phyloP scores from a whole-genome alignment of 192 early-diverging fungal genomes.

The Mortierella claussenii region DNA sequence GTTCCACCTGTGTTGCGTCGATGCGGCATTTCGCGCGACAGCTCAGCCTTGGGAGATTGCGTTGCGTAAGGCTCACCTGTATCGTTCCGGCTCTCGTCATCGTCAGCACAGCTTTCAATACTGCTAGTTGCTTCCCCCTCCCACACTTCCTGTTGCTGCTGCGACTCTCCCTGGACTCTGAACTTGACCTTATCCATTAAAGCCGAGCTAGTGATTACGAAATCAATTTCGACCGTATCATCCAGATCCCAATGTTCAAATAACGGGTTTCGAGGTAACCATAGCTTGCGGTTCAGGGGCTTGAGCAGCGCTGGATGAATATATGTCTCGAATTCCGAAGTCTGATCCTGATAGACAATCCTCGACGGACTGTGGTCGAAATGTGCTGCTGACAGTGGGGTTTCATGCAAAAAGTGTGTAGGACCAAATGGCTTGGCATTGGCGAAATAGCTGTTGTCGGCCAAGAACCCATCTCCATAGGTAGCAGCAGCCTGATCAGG shows the following conservation, averaged over 20 bases:
- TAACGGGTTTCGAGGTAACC: constrained; percentile 54
- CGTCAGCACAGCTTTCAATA: too few relatives aligned
- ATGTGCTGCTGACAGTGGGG: constrained; percentile 4
- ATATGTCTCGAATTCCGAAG: constrained; percentile 56
- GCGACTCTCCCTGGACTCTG: constrained; percentile 10
- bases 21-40: not conserved
- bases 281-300: constrained; percentile 52
- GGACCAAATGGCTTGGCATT: constrained; percentile 1
- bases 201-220: constrained; percentile 37
- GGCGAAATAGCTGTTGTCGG: constrained; percentile 22
- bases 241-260: constrained; percentile 49
- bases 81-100: too few relatives aligned
- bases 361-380: constrained; percentile 29
- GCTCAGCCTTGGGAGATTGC: constrained; percentile 2
- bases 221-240: constrained; percentile 53
- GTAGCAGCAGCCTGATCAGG: too few relatives aligned
- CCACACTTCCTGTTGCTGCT: too few relatives aligned
- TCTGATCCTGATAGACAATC: constrained; percentile 42
- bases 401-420: constrained; percentile 1
- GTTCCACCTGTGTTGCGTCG: constrained; percentile 11
- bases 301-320: constrained; percentile 57
- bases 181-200: constrained; percentile 10
- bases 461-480: constrained; percentile 14
- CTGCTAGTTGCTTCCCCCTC: too few relatives aligned
- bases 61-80: constrained; percentile 3